Percentiles rank a stretch among this genome's conserved stretches.
These are phyloP conservation scores for Aspergillus costaricaensis DNA, from an alignment of 2,329 filamentous ascomycete species.

Conservation along the genomic window DNA sequence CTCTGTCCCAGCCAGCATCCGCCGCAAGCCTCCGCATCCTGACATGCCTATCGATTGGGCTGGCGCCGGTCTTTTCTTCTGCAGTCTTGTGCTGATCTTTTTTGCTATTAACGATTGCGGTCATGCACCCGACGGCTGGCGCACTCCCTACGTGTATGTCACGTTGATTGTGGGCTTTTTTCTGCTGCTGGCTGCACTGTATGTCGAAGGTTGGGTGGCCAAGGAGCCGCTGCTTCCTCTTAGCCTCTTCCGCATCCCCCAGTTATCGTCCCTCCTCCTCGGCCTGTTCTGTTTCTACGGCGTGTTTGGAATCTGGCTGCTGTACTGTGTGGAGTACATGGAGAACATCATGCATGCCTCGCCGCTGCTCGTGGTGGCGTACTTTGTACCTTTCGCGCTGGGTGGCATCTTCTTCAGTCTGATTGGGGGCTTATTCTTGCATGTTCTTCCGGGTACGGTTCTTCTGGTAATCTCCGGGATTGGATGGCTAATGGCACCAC, in stretches of 20 bases:
- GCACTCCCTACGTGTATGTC: constrained; percentile 70
- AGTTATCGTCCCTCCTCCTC: constrained; percentile 65
- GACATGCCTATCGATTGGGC: constrained; percentile 67
- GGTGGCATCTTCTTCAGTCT: constrained; percentile 68
- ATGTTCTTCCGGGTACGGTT: constrained; percentile 63
- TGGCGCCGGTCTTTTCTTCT: constrained; percentile 62
- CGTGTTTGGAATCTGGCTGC: constrained; percentile 66
- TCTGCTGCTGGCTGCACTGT: constrained; percentile 62
- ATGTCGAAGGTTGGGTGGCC: constrained; percentile 72
- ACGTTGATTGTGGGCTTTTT: constrained; percentile 65
- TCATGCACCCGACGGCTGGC: constrained; percentile 69
- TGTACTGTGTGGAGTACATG: constrained; percentile 71
- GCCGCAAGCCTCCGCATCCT: constrained; percentile 11
- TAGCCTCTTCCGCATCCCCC: constrained; percentile 68
- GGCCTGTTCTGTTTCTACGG: constrained; percentile 69
- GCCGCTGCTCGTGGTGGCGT: constrained; percentile 66
- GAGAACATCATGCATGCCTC: constrained; percentile 60
- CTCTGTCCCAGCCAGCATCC: constrained; percentile 37
- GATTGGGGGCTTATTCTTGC: constrained; percentile 66
- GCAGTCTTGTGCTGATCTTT: constrained; percentile 68
- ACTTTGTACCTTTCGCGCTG: constrained; percentile 67
- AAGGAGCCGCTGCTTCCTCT: constrained; percentile 68
- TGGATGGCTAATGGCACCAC: constrained; percentile 59
- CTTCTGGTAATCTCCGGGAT: constrained; percentile 63
- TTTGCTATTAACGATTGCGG: constrained; percentile 74